Base-by-base conservation (phyloP, 139 green algal species). In the Picochlorum sp. region DNA sequence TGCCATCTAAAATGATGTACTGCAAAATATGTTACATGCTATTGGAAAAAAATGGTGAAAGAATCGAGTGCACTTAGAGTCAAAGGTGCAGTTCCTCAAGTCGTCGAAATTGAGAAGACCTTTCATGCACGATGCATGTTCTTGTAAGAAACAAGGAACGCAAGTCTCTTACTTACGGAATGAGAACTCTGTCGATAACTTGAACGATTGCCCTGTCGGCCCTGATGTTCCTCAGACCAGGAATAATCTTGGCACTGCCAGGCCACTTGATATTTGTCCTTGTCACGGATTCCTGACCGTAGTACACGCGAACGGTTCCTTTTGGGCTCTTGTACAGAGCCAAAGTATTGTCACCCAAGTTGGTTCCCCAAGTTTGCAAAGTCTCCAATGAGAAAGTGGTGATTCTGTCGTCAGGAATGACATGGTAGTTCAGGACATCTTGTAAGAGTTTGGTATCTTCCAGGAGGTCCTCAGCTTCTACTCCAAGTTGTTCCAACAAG, bases 371-470 rank as follows among this genome's bases (percentile, higher is more conserved):
- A 18, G 16, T 45, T 18, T 45, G 39, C 16, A 45, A 18, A 16
- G n/a, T 16, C 39, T 59, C 52, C 52, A 50, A 30, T n/a, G 12
- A 18, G 18, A 50, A 14, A n/a, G 52, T 47, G 52, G 52, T 29
- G 18, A 45, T 14, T n/a, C 7, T 45, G n/a, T 47, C 22, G 14
- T 44, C 45, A 14, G 57, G 63, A 50, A 59, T 40, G 29, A 70
- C 39, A 36, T 68, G 61, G 61, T 68, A 70, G 29, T 18, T 20
- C 54, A 70, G 40, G 5, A 70, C 44, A 7, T 29, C n/a, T 13
- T 7, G 28, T 30, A 70, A 24, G 35, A 62, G 39, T 8, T 55
- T 12, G 20, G 57, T 70, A 53, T 70, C 55, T 7, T 16, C 32
- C 37, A 70, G 39, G 13, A 70, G 55, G 26, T 45, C 40, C 20